These are phyloP conservation scores for Lichtheimia ramosa DNA, from an alignment of 371 early-diverging fungal genomes.

Conservation along the genomic window DNA sequence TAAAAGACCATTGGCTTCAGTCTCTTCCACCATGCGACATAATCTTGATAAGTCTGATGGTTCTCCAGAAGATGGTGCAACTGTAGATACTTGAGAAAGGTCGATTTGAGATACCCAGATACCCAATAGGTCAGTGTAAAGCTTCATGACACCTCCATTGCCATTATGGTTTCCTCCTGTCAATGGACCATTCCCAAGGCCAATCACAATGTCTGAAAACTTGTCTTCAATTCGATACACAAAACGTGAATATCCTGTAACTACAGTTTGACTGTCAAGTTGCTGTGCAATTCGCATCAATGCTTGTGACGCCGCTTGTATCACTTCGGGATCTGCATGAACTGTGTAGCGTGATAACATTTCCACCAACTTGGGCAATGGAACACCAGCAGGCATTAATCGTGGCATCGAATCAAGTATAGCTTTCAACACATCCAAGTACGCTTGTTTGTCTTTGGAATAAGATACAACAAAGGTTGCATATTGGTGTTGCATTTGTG, in stretches of 20 bases:
- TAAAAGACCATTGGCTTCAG: slow-evolving; percentile 75
- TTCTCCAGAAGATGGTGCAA: slow-evolving; percentile 11
- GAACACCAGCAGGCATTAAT: slow-evolving; percentile 67
- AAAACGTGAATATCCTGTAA: slow-evolving; percentile 56
- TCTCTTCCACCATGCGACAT: slow-evolving; percentile 59
- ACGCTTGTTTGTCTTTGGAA: slow-evolving; percentile 66
- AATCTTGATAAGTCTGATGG: background rate
- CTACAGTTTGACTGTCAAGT: slow-evolving; percentile 61
- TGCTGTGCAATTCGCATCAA: slow-evolving; percentile 68
- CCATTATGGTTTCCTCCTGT: slow-evolving; percentile 15
- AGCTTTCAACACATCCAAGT: slow-evolving; percentile 65
- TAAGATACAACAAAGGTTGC: slow-evolving; percentile 59
- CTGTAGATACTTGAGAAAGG: slow-evolving; percentile 14
- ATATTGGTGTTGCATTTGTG: slow-evolving; percentile 62
- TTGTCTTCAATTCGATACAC: slow-evolving; percentile 65
- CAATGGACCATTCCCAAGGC: slow-evolving; percentile 37
- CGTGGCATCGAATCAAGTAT: slow-evolving; percentile 77
- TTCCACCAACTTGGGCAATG: slow-evolving; percentile 68
- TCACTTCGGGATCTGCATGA: slow-evolving; percentile 83
- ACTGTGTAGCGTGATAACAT: slow-evolving; percentile 76
- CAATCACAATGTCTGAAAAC: slow-evolving; percentile 51
- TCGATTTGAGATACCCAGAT: slow-evolving; percentile 46
- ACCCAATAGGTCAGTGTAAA: slow-evolving; percentile 40
- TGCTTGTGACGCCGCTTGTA: slow-evolving; percentile 65
- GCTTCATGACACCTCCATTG: slow-evolving; percentile 34